Evolutionary conservation across 2,329 filamentous ascomycete species (phyloP).

Genomic region (Penicillium paneum): DNA sequence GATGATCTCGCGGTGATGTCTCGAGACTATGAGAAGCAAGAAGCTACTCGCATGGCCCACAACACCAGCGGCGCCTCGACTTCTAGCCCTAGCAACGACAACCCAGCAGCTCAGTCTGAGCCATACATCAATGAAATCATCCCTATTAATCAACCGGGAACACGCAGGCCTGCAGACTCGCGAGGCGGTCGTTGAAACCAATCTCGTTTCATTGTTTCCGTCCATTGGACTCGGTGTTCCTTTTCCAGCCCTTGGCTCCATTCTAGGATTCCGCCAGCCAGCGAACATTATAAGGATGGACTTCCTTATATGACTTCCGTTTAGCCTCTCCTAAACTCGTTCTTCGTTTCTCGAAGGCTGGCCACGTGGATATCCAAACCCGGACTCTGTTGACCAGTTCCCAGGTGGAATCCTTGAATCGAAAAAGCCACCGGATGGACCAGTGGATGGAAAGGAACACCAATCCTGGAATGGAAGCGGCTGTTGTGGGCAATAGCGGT

Average conservation of each 20-base stretch:
- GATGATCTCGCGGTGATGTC: conserved; percentile 49
- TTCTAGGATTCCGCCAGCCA: not conserved
- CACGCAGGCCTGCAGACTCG: conserved; percentile 31
- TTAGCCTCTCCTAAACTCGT: no score
- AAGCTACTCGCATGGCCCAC: conserved; percentile 45
- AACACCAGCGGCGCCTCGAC: conserved; percentile 17
- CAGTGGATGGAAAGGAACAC: not conserved
- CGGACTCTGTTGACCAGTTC: not conserved
- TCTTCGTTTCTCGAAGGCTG: not conserved
- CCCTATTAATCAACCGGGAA: conserved; percentile 31
- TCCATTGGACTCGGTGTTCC: not conserved
- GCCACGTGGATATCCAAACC: not conserved
- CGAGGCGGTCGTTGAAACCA: conserved; percentile 24
- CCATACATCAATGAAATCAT: conserved; percentile 46
- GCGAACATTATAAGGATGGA: not conserved
- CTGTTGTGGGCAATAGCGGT: not conserved
- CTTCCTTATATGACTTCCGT: not conserved
- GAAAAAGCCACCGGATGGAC: not conserved
- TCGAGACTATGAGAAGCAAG: conserved; percentile 48
- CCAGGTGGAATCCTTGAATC: not conserved
- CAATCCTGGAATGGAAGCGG: not conserved
- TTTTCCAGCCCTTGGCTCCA: not conserved
- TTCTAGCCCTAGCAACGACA: conserved; percentile 1
- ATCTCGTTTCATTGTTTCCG: not conserved
- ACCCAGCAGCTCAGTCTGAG: conserved; percentile 22